A percentile compares a stretch with the other conserved stretches of the same genome.
Conservation (phyloP, 257 asterid species). For the Galeopsis tetrahit region DNA sequence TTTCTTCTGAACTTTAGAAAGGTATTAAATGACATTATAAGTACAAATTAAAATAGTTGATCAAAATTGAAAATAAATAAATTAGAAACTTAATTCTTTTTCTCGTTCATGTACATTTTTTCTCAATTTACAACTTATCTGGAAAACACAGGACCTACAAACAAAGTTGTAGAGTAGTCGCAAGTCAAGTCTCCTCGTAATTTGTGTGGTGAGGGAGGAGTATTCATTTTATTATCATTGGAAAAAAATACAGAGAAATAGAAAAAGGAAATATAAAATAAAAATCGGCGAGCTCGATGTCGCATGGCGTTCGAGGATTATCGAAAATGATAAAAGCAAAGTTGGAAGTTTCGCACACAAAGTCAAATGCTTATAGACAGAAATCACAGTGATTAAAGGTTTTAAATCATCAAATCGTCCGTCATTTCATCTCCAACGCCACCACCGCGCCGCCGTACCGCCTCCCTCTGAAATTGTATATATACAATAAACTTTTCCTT, state of each 20-base stretch:
- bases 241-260: not conserved
- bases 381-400: not conserved
- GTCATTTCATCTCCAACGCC: constrained; percentile 32
- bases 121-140: not conserved
- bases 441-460: not conserved
- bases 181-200: not conserved
- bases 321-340: constrained; percentile 48
- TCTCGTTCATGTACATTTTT: too few relatives aligned
- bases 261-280: not conserved
- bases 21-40: too few relatives aligned
- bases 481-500: not conserved
- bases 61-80: too few relatives aligned
- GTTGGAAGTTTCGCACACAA: constrained; percentile 47
- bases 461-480: not conserved
- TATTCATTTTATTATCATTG: not conserved
- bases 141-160: not conserved
- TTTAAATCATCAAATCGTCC: constrained; percentile 34
- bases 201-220: not conserved
- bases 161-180: not conserved
- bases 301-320: constrained; percentile 48
- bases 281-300: constrained; percentile 54
- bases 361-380: constrained; percentile 58
- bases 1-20: too few relatives aligned
- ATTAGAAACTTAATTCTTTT: too few relatives aligned
- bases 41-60: too few relatives aligned